Conservation (phyloP, 768 basidiomycete genomes). For the Leccinum disarticulatum region DNA sequence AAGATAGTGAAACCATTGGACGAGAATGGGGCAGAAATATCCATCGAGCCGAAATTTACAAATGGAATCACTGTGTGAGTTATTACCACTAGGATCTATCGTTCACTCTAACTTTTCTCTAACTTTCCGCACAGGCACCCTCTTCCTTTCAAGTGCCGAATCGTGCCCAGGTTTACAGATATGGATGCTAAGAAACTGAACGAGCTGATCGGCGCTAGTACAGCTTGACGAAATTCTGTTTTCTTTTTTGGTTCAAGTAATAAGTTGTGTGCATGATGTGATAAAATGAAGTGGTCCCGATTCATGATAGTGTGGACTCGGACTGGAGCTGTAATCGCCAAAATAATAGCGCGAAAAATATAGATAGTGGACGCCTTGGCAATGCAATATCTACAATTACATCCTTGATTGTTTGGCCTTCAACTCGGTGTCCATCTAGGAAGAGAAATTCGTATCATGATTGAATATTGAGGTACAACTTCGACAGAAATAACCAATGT, state of each 20-base stretch:
- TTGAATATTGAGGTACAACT: too few relatives aligned
- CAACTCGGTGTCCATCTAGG: too few relatives aligned
- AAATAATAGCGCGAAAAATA: too few relatives aligned
- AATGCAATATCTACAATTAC: too few relatives aligned
- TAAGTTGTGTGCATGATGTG: too few relatives aligned
- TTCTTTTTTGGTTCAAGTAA: not conserved
- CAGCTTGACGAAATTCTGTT: not conserved
- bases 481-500: too few relatives aligned
- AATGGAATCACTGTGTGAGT: conserved; percentile 6
- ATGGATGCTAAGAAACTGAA: not conserved
- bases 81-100: not conserved
- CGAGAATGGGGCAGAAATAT: conserved; percentile 9
- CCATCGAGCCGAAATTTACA: conserved; percentile 4
- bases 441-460: too few relatives aligned
- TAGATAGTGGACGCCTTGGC: too few relatives aligned
- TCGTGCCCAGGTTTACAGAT: conserved; percentile 4
- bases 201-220: conserved; percentile 2
- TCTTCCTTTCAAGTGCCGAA: not conserved
- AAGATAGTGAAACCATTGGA: conserved; percentile 10
- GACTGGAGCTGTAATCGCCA: too few relatives aligned
- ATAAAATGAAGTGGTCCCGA: too few relatives aligned
- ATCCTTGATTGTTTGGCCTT: too few relatives aligned
- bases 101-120: not conserved
- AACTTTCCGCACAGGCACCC: not conserved
- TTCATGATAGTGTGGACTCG: too few relatives aligned